These are phyloP conservation scores for Emergomyces pasteurianus DNA, from an alignment of 2,329 filamentous ascomycete species.

Conservation along the genomic window DNA sequence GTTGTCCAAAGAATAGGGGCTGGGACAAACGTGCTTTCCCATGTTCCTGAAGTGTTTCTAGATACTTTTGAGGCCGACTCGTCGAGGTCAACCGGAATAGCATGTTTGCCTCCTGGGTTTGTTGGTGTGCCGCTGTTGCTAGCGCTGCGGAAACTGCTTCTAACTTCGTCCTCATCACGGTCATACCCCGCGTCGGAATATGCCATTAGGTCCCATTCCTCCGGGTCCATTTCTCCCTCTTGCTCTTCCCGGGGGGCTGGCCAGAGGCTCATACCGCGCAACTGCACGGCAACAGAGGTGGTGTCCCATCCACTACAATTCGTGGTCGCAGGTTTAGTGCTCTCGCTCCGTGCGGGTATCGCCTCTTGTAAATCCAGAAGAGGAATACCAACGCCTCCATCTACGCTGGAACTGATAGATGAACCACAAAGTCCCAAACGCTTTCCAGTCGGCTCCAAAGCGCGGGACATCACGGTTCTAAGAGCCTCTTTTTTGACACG, in stretches of 20 bases:
- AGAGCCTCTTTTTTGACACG: constrained; percentile 41
- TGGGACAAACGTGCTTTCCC: not conserved
- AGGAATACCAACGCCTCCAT: constrained; percentile 17
- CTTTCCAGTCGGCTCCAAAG: constrained; percentile 1
- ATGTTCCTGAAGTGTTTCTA: not conserved
- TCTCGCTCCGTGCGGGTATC: not conserved
- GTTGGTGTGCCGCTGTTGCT: not conserved
- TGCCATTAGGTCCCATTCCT: constrained; percentile 13
- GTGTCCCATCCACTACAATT: constrained; percentile 6
- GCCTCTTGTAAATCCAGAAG: constrained; percentile 6
- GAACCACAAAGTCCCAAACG: not conserved
- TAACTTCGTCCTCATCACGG: not conserved
- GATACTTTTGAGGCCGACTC: not conserved
- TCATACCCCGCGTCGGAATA: constrained; percentile 8
- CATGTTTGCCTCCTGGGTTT: not conserved
- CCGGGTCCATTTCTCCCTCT: not conserved
- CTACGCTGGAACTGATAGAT: constrained; percentile 8
- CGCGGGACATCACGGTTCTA: constrained; percentile 18
- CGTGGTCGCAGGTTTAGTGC: constrained; percentile 4
- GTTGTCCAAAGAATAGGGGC: not conserved
- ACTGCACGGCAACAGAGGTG: not conserved
- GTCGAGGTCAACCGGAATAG: not conserved
- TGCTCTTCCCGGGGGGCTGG: constrained; percentile 9
- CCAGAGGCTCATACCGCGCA: constrained; percentile 16
- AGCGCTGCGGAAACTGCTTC: not conserved